Evolutionary conservation across 2,329 filamentous ascomycete species (phyloP).

Genomic region (Fusarium brachygibbosum): DNA sequence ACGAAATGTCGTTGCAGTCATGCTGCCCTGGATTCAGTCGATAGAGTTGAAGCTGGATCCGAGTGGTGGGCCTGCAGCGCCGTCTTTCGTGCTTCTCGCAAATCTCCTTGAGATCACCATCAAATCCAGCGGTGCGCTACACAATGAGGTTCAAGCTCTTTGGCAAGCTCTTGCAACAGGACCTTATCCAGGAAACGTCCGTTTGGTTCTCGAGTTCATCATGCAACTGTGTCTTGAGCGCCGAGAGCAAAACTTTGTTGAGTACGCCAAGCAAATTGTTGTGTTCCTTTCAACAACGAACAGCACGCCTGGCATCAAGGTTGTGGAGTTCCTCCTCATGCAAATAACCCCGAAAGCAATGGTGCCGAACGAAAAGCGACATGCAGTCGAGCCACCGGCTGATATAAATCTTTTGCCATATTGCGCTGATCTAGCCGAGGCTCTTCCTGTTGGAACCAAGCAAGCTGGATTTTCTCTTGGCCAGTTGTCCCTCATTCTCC

Average conservation of each 20-base stretch:
- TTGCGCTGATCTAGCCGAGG: slow-evolving; percentile 84
- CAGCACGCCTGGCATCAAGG: slow-evolving; percentile 82
- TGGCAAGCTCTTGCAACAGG: slow-evolving; percentile 97
- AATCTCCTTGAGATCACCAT: slow-evolving; percentile 98
- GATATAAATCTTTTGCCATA: slow-evolving; percentile 86
- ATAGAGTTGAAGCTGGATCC: slow-evolving; percentile 94
- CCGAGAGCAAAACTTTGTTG: slow-evolving; percentile 96
- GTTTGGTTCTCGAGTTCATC: slow-evolving; percentile 94
- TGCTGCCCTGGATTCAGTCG: slow-evolving; percentile 95
- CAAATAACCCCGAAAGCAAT: slow-evolving; percentile 97
- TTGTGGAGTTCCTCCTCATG: slow-evolving; percentile 92
- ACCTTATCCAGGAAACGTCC: slow-evolving; percentile 92
- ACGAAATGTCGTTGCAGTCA: slow-evolving; percentile 92
- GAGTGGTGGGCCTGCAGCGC: slow-evolving; percentile 88
- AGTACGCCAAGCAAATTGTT: slow-evolving; percentile 97
- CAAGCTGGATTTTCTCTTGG: slow-evolving; percentile 92
- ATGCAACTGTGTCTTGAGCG: slow-evolving; percentile 93
- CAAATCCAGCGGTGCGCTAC: slow-evolving; percentile 85
- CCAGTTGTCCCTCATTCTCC: slow-evolving; percentile 90
- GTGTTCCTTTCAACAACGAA: slow-evolving; percentile 91
- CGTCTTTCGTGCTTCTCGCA: slow-evolving; percentile 93
- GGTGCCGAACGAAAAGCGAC: slow-evolving; percentile 88
- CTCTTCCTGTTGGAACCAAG: slow-evolving; percentile 89
- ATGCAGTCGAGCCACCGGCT: slow-evolving; percentile 75
- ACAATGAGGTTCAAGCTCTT: slow-evolving; percentile 96